Evolutionary conservation across 768 basidiomycete species (phyloP), one percentile per base, ranked within the genome.

Genomic region (Suillus occidentalis): DNA sequence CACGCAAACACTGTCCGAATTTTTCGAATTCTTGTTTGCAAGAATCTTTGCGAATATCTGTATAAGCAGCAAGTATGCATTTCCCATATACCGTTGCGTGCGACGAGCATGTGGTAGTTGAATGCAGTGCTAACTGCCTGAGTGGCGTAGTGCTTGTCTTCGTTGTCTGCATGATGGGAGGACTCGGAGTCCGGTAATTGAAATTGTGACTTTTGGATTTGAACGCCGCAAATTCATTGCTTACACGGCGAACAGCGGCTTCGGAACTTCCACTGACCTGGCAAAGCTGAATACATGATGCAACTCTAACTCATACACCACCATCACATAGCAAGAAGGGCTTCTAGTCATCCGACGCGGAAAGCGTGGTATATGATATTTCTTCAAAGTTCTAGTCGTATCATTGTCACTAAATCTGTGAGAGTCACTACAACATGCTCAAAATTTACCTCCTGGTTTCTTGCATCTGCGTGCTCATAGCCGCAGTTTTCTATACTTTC

Each of bases 11-110:
- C 39, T 84, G 81, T 47, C 88, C 90, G 76, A 99, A 99, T 67
- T 85, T 86, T 14, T 81, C 81, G 66, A 97, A 99, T 76, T 98
- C 94, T 2, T 85, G 84, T 60, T 86, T 86, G 79, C 97, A 99
- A 70, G 87, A 85, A 69, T 93, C 92, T 75, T 90, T 91, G 65
- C 81, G 85, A 6, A 94, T 89, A 66, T 99, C 97, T 36, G 86
- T 86, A 76, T 97, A 97, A 5, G 85, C 85, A 2, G 87, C 84
- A 36, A 90, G 80, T 55, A 99, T 88, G 77, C 97, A 99, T 80
- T 90, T 90, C 28, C 94, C 97, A 74, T 99, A 99, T 6, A 78
- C 81, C 4, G 86, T 76, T 34, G 95, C 95, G 72, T 95, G 85
- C 8, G 81, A 66, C 10, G 89, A 80, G 70, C 92, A 93, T 18